phyloP scores from a whole-genome alignment of 768 basidiomycete species.

The Thelephora aurantiotincta region DNA sequence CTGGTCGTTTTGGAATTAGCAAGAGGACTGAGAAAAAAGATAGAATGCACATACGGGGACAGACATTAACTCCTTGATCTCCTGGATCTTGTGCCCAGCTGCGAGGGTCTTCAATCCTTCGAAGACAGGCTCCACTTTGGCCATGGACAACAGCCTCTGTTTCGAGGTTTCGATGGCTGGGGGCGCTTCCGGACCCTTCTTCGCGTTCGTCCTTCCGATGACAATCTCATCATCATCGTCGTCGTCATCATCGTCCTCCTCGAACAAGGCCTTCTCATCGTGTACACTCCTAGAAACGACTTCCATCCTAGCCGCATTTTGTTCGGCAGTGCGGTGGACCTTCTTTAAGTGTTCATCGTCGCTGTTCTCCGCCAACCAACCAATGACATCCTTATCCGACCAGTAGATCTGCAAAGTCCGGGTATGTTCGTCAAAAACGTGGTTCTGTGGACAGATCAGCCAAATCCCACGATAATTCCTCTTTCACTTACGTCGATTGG shows the following conservation, averaged over 20 bases:
- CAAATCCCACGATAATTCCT: neutral
- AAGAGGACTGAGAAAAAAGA: neutral
- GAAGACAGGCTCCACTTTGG: constrained; percentile 65
- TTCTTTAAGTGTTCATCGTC: constrained; percentile 94
- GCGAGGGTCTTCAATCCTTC: constrained; percentile 64
- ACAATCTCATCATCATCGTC: constrained; percentile 39
- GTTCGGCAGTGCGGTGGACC: constrained; percentile 86
- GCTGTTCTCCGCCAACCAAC: constrained; percentile 88
- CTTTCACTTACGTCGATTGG: constrained; percentile 70
- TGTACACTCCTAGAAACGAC: constrained; percentile 73
- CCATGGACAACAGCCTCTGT: constrained; percentile 67
- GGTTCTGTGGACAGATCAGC: constrained; percentile 33
- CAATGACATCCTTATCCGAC: constrained; percentile 89
- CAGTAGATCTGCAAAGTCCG: constrained; percentile 92
- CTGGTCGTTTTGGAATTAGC: constrained; percentile 23
- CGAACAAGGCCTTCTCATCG: constrained; percentile 80
- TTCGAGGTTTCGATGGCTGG: constrained; percentile 37
- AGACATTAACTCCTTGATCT: constrained; percentile 85
- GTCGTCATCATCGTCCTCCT: constrained; percentile 56
- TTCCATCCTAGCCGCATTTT: constrained; percentile 86
- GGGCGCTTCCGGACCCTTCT: constrained; percentile 17
- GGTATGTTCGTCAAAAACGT: constrained; percentile 90
- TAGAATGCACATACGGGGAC: constrained; percentile 55
- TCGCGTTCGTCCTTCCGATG: constrained; percentile 40
- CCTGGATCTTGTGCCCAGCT: constrained; percentile 89